These are phyloP conservation scores for Nakazawaea molendinolei DNA, from an alignment of 805 yeast genomes.

Conservation along the genomic window DNA sequence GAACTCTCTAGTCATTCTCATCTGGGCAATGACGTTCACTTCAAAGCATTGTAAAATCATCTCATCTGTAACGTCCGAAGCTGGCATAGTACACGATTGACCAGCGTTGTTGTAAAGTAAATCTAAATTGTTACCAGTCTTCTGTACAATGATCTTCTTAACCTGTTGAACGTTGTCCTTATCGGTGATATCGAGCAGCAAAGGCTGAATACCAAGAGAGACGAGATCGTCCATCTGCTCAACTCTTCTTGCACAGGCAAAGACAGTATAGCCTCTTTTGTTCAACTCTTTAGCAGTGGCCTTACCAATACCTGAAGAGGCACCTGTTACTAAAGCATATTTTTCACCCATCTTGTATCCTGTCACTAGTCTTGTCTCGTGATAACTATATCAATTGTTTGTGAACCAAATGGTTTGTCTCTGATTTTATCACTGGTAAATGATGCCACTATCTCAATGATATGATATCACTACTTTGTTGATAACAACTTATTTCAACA, in stretches of 20 bases:
- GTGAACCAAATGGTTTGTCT: too few relatives aligned
- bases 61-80: constrained; percentile 56
- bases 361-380: too few relatives aligned
- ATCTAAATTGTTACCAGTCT: constrained; percentile 28
- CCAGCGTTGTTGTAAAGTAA: constrained; percentile 45
- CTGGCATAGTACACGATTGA: constrained; percentile 66
- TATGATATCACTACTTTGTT: too few relatives aligned
- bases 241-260: constrained; percentile 23
- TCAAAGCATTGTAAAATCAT: constrained; percentile 43
- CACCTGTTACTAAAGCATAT: constrained; percentile 43
- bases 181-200: constrained; percentile 30
- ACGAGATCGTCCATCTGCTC: constrained; percentile 27
- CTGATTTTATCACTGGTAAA: too few relatives aligned
- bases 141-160: constrained; percentile 18
- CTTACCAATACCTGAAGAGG: constrained; percentile 50
- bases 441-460: too few relatives aligned
- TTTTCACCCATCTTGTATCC: constrained; percentile 1
- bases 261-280: constrained; percentile 33
- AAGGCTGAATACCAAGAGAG: constrained; percentile 23
- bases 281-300: constrained; percentile 44
- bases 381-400: too few relatives aligned
- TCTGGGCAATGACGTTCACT: constrained; percentile 68
- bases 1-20: constrained; percentile 56
- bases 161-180: constrained; percentile 22
- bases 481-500: too few relatives aligned